Evolutionary conservation across 2,329 filamentous ascomycete genomes (phyloP), one percentile per base, ranked within the genome.

Genomic region (Xylariaceae sp.): DNA sequence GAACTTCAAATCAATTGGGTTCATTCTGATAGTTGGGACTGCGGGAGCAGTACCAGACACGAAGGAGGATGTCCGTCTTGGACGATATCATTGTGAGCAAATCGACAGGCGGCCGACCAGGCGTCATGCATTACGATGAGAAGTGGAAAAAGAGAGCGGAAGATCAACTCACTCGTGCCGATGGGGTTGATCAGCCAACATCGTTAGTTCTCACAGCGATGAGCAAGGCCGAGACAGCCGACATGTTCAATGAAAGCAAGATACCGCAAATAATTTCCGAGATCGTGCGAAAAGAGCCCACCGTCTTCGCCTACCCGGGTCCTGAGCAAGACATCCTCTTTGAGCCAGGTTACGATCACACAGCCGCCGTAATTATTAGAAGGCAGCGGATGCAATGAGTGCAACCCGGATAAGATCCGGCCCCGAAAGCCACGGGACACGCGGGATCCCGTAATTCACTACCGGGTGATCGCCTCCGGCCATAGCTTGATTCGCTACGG

Each of bases 41-140:
- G 41, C 14, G 2, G 51, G 51, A 3, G 47, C 46, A 13, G 47
- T 50, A 13, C 51, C 47, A 10, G 13, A n/a, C n/a, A 36, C 41
- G 1, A 42, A 53, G 5, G 42, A 45, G 28, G 45, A 50, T 16
- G 22, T 53, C 14, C 46, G 51, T 19, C 36, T 53, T 1, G 47
- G 51, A n/a, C 13, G 51, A 53, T 50, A 17, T 53, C 10, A 38
- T 53, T 43, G 43, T 53, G 2, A 53, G 51, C 38, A 50, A 46
- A 16, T 12, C 36, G 17, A 47, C 38, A 17, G 42, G 11, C 1
- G 42, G 1, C 11, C 7, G 34, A 18, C 17, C 28, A 16, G 51
- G 51, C 11, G 28, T 46, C 3, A 2, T 50, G 16, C 42, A 50
- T 12, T 50, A 50, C 17, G 51, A 50, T 40, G n/a, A 42, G 17